Percentiles rank a stretch among this genome's conserved stretches.
phyloP scores from a whole-genome alignment of 768 basidiomycete species.

The Tulasnella calospora region DNA sequence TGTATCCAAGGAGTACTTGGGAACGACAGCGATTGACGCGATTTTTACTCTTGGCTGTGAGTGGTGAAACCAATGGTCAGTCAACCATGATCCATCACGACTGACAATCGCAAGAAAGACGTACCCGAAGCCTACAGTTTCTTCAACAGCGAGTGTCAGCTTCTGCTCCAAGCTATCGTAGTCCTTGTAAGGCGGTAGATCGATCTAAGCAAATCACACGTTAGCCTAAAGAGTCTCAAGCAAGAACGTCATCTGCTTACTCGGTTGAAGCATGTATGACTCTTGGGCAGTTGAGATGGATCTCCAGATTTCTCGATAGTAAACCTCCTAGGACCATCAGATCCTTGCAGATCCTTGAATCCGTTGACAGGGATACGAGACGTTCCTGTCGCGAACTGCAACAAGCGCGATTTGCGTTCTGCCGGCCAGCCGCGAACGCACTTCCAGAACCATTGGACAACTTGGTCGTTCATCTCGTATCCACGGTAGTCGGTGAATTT shows the following conservation, averaged over 20 bases:
- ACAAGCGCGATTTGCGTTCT: conserved; percentile 90
- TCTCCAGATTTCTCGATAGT: conserved; percentile 99
- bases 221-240: neutral
- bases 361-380: conserved; percentile 97
- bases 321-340: conserved; percentile 93
- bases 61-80: neutral
- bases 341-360: conserved; percentile 97
- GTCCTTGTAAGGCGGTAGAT: conserved; percentile 96
- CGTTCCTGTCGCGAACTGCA: conserved; percentile 96
- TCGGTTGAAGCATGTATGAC: conserved; percentile 92
- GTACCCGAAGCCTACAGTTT: conserved; percentile 83
- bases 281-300: conserved; percentile 93
- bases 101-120: neutral
- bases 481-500: conserved; percentile 99
- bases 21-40: neutral
- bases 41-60: conserved; percentile 22
- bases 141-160: conserved; percentile 89
- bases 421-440: conserved; percentile 96
- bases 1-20: neutral
- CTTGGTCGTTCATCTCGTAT: conserved; percentile 90
- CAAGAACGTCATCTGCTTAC: conserved; percentile 29
- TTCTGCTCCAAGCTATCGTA: conserved; percentile 93
- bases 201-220: conserved; percentile 49
- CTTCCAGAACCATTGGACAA: conserved; percentile 99
- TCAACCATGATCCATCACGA: neutral